phyloP scores from a whole-genome alignment of 2,329 filamentous ascomycete genomes.

The Alternaria brassicae region DNA sequence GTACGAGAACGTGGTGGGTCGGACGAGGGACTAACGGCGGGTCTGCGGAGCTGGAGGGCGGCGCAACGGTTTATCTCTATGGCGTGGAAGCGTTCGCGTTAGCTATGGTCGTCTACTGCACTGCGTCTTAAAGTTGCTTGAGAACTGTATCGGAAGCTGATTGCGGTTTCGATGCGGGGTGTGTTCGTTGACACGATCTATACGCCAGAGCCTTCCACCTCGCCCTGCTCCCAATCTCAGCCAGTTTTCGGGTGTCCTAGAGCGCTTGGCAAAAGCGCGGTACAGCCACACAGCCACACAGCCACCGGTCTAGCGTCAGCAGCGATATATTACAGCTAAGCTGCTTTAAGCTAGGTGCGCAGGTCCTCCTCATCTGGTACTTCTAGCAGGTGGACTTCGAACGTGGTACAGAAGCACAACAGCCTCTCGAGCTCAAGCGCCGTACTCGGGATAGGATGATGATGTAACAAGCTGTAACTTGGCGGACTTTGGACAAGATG shows the following conservation, averaged over 20 bases:
- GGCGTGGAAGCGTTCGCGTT: conserved; percentile 11
- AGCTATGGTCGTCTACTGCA: conserved; percentile 10
- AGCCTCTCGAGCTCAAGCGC: too few species aligned
- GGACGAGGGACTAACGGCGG: conserved; percentile 13
- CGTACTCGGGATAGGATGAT: too few species aligned
- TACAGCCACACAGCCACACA: not conserved
- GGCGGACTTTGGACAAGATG: too few species aligned
- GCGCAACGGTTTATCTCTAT: conserved; percentile 15
- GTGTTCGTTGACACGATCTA: conserved; percentile 4
- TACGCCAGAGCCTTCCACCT: not conserved
- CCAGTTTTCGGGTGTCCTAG: conserved; percentile 2
- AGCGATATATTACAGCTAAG: too few species aligned
- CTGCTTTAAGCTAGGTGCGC: too few species aligned
- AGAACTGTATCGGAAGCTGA: conserved; percentile 9
- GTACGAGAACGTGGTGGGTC: conserved; percentile 13
- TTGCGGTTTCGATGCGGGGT: conserved; percentile 11
- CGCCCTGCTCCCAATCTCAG: conserved; percentile 10
- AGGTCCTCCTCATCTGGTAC: too few species aligned
- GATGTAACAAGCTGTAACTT: too few species aligned
- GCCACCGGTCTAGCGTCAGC: not conserved
- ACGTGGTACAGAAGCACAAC: too few species aligned
- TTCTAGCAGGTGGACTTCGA: too few species aligned
- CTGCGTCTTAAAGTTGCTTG: conserved; percentile 12
- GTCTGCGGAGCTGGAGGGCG: conserved; percentile 16
- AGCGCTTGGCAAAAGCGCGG: conserved; percentile 28